A percentile compares a stretch with the other conserved stretches of the same genome.
Conservation (phyloP, 257 asterid species). For the Primulina eburnea region DNA sequence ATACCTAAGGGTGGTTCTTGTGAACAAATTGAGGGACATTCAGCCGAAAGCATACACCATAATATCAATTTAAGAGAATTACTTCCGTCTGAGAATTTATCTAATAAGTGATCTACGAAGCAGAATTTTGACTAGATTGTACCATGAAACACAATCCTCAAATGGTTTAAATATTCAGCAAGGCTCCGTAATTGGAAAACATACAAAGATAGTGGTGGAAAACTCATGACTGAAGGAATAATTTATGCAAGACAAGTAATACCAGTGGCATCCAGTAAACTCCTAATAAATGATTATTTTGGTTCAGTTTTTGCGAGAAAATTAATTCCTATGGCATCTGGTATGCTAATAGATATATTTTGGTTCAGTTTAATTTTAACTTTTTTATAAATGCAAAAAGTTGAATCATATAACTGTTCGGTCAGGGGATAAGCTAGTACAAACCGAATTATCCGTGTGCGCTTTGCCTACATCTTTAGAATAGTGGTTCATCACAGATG, state of each 20-base stretch:
- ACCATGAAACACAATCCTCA: neutral
- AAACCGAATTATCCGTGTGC: slow-evolving; percentile 58
- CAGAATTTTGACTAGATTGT: neutral
- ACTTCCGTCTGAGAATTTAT: neutral
- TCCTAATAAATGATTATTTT: neutral
- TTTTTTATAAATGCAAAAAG: neutral
- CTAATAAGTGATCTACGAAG: neutral
- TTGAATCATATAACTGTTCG: neutral
- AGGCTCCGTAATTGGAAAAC: neutral
- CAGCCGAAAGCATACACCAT: neutral
- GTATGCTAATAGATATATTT: neutral
- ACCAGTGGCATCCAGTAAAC: neutral
- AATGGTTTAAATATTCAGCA: neutral
- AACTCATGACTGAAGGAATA: slow-evolving; percentile 5
- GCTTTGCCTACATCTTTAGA: slow-evolving; percentile 52
- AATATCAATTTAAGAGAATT: neutral
- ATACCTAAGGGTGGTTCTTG: neutral
- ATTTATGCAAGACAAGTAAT: neutral
- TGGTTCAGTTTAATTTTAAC: neutral
- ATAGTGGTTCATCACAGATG: slow-evolving; percentile 38
- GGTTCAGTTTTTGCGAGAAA: neutral
- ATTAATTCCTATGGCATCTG: neutral
- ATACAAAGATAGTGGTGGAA: neutral
- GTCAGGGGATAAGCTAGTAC: slow-evolving; percentile 32
- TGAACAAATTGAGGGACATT: neutral